A percentile compares a stretch with the other conserved stretches of the same genome.
Conservation (phyloP, 2,329 filamentous ascomycete species). For the Plectosphaerella cucumerina region DNA sequence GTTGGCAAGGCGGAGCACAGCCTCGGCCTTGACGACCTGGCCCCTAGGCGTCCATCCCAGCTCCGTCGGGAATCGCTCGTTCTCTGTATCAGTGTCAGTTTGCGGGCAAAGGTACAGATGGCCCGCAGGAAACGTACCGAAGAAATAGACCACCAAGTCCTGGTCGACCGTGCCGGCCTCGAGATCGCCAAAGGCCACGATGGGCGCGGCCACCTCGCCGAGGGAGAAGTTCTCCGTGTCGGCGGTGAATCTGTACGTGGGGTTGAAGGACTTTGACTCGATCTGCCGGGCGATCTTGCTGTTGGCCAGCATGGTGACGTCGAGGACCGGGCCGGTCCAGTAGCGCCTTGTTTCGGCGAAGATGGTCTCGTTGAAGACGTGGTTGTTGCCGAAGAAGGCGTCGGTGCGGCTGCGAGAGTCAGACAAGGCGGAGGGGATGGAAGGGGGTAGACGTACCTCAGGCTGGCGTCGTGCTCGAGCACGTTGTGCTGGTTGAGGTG, state of each 20-base stretch:
- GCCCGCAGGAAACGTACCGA: constrained; percentile 33
- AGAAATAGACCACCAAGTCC: constrained; percentile 38
- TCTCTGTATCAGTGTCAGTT: not conserved
- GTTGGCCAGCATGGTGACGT: constrained; percentile 37
- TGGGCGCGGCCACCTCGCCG: constrained; percentile 44
- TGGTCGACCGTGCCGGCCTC: constrained; percentile 31
- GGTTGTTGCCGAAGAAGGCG: constrained; percentile 44
- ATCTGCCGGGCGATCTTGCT: constrained; percentile 39
- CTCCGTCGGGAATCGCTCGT: constrained; percentile 9
- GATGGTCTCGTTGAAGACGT: constrained; percentile 46
- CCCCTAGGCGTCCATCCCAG: constrained; percentile 8
- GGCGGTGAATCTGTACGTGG: constrained; percentile 40
- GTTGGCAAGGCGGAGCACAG: constrained; percentile 4
- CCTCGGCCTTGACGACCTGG: not conserved
- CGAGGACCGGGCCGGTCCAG: constrained; percentile 38
- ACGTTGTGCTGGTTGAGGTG: constrained; percentile 42
- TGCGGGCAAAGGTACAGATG: accelerated
- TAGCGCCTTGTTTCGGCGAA: constrained; percentile 41
- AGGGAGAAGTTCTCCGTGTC: constrained; percentile 39
- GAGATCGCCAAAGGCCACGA: constrained; percentile 45
- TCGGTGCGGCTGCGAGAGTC: constrained; percentile 34
- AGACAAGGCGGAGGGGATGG: no score
- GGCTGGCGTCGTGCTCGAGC: constrained; percentile 44
- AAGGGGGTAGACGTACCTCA: constrained; percentile 23
- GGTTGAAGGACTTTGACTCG: constrained; percentile 40